Evolutionary conservation across 371 early-diverging fungal species (phyloP).

Genomic region (Mortierella sp.): DNA sequence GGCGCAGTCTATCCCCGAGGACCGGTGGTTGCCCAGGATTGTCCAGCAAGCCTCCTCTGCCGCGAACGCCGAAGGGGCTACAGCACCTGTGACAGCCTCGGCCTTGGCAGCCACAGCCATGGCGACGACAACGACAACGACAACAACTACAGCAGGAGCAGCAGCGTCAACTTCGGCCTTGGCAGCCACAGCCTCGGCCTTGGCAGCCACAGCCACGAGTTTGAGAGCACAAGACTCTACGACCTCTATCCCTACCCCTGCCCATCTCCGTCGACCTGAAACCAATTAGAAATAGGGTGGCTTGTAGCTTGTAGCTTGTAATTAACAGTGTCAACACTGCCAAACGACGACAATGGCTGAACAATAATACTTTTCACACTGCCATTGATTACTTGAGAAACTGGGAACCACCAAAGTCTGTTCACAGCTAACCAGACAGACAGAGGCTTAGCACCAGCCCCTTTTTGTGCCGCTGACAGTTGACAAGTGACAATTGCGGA

Average conservation of each 20-base stretch:
- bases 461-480: too few species aligned
- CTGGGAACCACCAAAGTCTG: too few species aligned
- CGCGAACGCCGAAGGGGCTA: too few species aligned
- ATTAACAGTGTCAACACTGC: too few species aligned
- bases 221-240: neutral
- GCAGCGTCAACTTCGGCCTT: neutral
- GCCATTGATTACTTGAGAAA: too few species aligned
- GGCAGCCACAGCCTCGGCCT: neutral
- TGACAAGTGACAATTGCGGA: too few species aligned
- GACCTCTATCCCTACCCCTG: neutral
- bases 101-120: neutral
- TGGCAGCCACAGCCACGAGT: neutral
- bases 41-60: slow-evolving; percentile 34
- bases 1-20: slow-evolving; percentile 47
- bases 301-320: too few species aligned
- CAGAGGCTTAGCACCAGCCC: neutral
- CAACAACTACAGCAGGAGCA: too few species aligned
- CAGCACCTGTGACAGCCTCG: neutral
- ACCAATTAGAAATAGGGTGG: neutral
- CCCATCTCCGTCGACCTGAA: neutral
- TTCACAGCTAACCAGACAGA: too few species aligned
- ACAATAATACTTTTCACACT: neutral
- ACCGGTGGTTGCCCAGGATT: slow-evolving; percentile 46
- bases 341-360: too few species aligned
- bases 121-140: too few species aligned